Evolutionary conservation across 228 moss, liverwort and hornwort genomes (phyloP).

Genomic region (Sphagnum magellanicum): DNA sequence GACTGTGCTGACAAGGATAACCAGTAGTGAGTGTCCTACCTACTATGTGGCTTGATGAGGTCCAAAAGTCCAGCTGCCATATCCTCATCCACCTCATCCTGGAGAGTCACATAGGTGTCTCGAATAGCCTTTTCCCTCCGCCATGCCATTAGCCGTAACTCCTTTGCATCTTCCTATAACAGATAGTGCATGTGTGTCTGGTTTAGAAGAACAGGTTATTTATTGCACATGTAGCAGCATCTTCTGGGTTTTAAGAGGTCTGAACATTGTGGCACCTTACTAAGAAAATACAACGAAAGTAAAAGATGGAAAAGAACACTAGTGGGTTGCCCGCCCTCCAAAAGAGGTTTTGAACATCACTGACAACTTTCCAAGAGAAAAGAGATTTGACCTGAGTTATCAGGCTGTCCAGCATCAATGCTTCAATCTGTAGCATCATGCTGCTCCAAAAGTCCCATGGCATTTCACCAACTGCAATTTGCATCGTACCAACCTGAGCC

Average conservation of each 20-base stretch:
- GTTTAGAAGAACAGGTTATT: too few relatives aligned
- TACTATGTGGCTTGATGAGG: constrained; percentile 70
- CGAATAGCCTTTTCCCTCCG: constrained; percentile 69
- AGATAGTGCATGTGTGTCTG: constrained; percentile 3
- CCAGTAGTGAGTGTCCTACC: constrained; percentile 18
- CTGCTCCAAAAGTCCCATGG: constrained; percentile 88
- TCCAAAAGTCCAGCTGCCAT: constrained; percentile 52
- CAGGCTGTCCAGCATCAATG: constrained; percentile 56
- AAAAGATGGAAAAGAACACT: too few relatives aligned
- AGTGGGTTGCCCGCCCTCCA: too few relatives aligned
- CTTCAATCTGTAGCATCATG: constrained; percentile 72
- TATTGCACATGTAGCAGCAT: neutral
- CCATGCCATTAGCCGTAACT: constrained; percentile 87
- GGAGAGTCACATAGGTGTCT: constrained; percentile 55
- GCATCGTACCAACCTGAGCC: constrained; percentile 33
- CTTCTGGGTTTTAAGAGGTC: neutral
- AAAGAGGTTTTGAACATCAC: too few relatives aligned
- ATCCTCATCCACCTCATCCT: constrained; percentile 57
- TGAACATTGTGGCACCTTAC: too few relatives aligned
- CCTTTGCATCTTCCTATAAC: constrained; percentile 79
- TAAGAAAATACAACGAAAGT: too few relatives aligned
- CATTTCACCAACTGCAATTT: constrained; percentile 80
- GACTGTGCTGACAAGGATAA: neutral
- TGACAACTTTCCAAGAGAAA: too few relatives aligned
- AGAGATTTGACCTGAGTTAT: constrained; percentile 35